Evolutionary conservation across 495 filamentous ascomycete species (phyloP).

Genomic region (Penicillium taxi): DNA sequence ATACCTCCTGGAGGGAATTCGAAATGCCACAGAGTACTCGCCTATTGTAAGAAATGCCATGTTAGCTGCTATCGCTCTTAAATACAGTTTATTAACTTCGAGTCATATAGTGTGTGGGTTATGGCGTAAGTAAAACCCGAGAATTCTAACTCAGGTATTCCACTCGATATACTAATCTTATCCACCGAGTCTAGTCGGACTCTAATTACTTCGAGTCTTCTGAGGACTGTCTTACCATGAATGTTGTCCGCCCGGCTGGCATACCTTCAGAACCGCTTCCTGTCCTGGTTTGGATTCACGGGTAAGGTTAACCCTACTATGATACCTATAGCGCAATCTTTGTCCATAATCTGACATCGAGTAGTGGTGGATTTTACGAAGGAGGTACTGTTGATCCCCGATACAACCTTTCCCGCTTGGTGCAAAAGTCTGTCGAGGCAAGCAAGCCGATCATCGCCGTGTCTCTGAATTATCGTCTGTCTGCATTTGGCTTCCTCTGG

Average conservation of each 20-base stretch:
- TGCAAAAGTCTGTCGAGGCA: slow-evolving; percentile 29
- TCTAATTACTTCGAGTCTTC: no score
- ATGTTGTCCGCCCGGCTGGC: slow-evolving; percentile 38
- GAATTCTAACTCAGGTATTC: no score
- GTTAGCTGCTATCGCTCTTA: no score
- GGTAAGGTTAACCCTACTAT: no score
- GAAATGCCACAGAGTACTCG: neutral
- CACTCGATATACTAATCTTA: no score
- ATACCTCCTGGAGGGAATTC: neutral
- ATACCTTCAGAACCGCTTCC: slow-evolving; percentile 24
- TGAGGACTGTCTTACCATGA: slow-evolving; percentile 46
- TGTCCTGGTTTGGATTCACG: slow-evolving; percentile 41
- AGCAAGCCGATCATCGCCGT: slow-evolving; percentile 45
- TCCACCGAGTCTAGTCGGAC: no score
- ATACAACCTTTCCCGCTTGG: slow-evolving; percentile 27
- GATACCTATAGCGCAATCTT: no score
- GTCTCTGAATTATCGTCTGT: slow-evolving; percentile 49
- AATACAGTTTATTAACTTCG: no score
- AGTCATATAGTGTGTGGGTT: no score
- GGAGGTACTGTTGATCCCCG: slow-evolving; percentile 35
- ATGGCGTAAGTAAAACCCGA: no score
- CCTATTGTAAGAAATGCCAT: neutral
- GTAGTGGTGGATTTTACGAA: slow-evolving; percentile 36
- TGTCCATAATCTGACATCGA: no score
- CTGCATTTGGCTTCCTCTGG: slow-evolving; percentile 49